phyloP scores from a whole-genome alignment of 2,329 filamentous ascomycete genomes.

The Botryosphaeria dothidea region DNA sequence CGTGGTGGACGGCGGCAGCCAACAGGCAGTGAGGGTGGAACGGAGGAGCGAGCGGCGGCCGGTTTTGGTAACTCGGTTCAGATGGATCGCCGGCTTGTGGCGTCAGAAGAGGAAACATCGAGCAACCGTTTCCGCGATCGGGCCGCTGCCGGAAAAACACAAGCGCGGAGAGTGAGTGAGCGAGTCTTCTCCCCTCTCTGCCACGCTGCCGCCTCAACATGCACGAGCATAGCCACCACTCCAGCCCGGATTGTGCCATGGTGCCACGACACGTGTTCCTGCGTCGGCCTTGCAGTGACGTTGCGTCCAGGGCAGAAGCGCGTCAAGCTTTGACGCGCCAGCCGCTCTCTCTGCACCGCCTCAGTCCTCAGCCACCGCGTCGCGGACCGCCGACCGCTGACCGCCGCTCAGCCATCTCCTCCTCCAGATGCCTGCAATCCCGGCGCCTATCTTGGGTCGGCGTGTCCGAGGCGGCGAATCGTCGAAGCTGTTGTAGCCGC shows the following conservation, averaged over 20 bases:
- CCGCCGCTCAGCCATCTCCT: not conserved
- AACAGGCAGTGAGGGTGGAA: not conserved
- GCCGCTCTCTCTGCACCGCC: conserved; percentile 5
- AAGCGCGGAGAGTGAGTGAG: too few relatives aligned
- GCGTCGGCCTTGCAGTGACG: not conserved
- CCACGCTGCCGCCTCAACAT: not conserved
- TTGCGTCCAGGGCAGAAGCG: not conserved
- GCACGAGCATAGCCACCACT: not conserved
- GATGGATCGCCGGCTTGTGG: not conserved
- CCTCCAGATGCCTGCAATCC: not conserved
- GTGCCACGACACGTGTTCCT: not conserved
- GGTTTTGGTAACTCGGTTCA: not conserved
- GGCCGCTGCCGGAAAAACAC: not conserved
- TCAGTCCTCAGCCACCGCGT: not conserved
- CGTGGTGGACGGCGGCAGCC: not conserved
- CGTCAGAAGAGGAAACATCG: not conserved
- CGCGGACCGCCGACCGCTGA: not conserved
- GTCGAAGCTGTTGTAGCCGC: not conserved
- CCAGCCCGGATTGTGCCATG: not conserved
- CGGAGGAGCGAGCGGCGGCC: not conserved
- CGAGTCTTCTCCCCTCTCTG: not conserved
- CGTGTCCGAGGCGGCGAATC: conserved; percentile 8
- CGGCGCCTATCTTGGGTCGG: conserved; percentile 1
- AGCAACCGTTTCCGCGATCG: not conserved
- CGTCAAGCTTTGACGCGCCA: conserved; percentile 3